phyloP scores from a whole-genome alignment of 2,329 filamentous ascomycete species.

The Bipolaris zeicola region DNA sequence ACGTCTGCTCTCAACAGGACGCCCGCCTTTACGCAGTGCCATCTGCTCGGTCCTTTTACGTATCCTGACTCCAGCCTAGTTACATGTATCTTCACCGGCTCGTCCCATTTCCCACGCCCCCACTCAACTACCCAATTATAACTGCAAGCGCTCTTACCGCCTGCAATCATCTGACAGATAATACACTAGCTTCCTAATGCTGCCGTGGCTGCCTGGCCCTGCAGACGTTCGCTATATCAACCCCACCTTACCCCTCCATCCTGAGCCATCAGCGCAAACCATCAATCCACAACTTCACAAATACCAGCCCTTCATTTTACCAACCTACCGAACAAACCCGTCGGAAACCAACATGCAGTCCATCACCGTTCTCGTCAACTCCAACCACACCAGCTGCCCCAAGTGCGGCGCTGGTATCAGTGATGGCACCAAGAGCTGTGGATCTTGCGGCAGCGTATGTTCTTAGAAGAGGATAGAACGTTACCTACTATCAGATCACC shows the following conservation, averaged over 20 bases:
- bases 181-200: constrained; percentile 31
- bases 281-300: constrained; percentile 7
- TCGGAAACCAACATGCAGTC: constrained; percentile 33
- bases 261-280: constrained; percentile 17
- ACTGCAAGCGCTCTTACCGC: constrained; percentile 24
- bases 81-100: constrained; percentile 3
- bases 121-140: constrained; percentile 30
- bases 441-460: constrained; percentile 46
- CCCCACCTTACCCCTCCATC: constrained; percentile 44
- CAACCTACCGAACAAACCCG: neutral
- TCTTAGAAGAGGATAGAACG: neutral
- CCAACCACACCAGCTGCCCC: constrained; percentile 45
- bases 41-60: constrained; percentile 2
- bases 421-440: constrained; percentile 44
- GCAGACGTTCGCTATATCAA: constrained; percentile 36
- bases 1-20: neutral
- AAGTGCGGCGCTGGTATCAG: constrained; percentile 46
- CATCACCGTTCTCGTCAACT: constrained; percentile 36
- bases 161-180: constrained; percentile 40
- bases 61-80: neutral
- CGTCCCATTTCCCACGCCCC: constrained; percentile 14
- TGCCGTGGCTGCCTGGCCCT: constrained; percentile 23
- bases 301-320: neutral
- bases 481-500: neutral
- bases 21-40: neutral